Evolutionary conservation across 768 basidiomycete species (phyloP).

Genomic region (Russula foetens): DNA sequence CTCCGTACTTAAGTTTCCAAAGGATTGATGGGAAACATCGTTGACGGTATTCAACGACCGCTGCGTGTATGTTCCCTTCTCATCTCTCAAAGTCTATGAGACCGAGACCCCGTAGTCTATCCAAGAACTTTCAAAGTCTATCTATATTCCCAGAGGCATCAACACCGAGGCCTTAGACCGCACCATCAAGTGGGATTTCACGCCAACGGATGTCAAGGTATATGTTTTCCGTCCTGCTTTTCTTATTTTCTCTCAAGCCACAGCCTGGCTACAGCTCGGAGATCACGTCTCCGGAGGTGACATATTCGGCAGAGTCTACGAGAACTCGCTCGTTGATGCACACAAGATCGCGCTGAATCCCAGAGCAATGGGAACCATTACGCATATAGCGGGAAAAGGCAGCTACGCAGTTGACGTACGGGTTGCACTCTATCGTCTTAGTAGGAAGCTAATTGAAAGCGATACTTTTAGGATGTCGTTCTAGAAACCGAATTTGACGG

Average conservation of each 20-base stretch:
- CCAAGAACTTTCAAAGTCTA: conserved; percentile 95
- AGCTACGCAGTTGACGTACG: conserved; percentile 82
- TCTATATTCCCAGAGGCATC: conserved; percentile 98
- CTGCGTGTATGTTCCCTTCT: conserved; percentile 51
- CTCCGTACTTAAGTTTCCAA: conserved; percentile 1
- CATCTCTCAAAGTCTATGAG: conserved; percentile 2
- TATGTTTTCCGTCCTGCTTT: background rate
- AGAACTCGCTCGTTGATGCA: conserved; percentile 93
- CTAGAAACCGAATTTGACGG: conserved; percentile 98
- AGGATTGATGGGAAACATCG: conserved; percentile 99
- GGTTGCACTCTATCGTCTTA: background rate
- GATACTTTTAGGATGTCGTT: conserved; percentile 65
- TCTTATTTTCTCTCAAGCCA: background rate
- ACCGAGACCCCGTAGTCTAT: conserved; percentile 48
- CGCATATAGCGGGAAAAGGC: conserved; percentile 88
- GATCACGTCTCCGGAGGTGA: conserved; percentile 98
- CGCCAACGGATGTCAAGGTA: conserved; percentile 72
- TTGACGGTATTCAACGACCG: conserved; percentile 94
- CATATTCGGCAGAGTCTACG: conserved; percentile 90
- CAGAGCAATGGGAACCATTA: conserved; percentile 90
- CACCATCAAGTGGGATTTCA: conserved; percentile 90
- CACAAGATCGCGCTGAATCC: conserved; percentile 98
- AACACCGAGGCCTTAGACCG: conserved; percentile 94
- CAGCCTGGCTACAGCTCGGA: conserved; percentile 51
- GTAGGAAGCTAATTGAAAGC: background rate